Evolutionary conservation across 305 asterid species (phyloP).

Genomic region (Salvia sclarea): DNA sequence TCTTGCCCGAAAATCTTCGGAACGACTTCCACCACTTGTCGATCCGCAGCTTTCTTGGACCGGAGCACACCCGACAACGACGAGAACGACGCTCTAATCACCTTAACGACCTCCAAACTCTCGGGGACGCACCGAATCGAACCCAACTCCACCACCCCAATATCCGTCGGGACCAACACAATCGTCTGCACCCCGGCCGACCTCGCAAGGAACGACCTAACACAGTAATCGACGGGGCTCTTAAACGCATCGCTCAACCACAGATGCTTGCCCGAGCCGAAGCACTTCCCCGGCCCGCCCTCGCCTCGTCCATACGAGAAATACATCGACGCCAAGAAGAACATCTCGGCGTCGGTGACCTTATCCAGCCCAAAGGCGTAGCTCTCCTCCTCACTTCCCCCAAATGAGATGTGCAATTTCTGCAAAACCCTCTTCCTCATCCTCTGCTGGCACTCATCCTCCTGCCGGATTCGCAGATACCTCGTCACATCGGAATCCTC

Average conservation of each 20-base stretch:
- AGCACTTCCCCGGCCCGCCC: constrained; percentile 88
- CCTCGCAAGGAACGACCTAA: constrained; percentile 73
- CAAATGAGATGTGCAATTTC: constrained; percentile 68
- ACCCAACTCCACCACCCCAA: constrained; percentile 90
- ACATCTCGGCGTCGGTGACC: constrained; percentile 91
- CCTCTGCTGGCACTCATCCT: constrained; percentile 75
- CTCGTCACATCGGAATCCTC: constrained; percentile 57
- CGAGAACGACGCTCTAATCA: constrained; percentile 56
- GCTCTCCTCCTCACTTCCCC: constrained; percentile 81
- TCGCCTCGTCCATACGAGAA: constrained; percentile 70
- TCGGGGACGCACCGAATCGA: constrained; percentile 70
- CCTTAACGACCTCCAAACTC: constrained; percentile 52
- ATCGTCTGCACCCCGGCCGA: constrained; percentile 77
- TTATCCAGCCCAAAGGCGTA: constrained; percentile 86
- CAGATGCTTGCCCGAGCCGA: constrained; percentile 53
- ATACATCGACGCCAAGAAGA: constrained; percentile 91
- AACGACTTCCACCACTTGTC: constrained; percentile 30
- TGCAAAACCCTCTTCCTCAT: constrained; percentile 85
- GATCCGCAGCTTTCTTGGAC: constrained; percentile 45
- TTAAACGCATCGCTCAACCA: constrained; percentile 61
- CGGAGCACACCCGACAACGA: constrained; percentile 39
- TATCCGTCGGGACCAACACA: constrained; percentile 78
- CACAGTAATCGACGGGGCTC: constrained; percentile 56
- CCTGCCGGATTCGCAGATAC: constrained; percentile 44
- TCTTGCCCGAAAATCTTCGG: constrained; percentile 75